Conservation (phyloP, 371 early-diverging fungal genomes). For the Mucor mucedo region DNA sequence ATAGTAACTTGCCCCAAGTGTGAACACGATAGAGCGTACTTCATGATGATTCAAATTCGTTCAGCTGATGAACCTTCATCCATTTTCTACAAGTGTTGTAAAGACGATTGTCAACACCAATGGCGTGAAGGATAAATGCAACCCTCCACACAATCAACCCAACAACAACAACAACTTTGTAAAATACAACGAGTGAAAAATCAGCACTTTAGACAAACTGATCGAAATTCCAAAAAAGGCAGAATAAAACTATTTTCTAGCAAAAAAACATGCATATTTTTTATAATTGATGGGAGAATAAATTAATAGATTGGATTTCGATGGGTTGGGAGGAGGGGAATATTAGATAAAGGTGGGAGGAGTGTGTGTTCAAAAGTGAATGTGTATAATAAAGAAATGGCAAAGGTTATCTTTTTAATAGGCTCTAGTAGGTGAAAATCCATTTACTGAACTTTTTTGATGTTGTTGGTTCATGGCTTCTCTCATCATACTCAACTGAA, state of each 20-base stretch:
- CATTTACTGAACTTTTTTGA: conserved; percentile 14
- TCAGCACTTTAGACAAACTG: background rate
- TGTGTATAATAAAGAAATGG: no score
- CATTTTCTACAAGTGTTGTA: conserved; percentile 86
- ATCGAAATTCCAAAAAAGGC: background rate
- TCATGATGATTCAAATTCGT: conserved; percentile 93
- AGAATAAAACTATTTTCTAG: background rate
- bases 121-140: conserved; percentile 71
- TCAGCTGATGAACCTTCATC: conserved; percentile 97
- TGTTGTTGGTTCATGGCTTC: conserved; percentile 60
- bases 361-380: background rate
- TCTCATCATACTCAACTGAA: conserved; percentile 65
- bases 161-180: background rate
- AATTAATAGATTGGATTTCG: background rate
- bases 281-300: background rate
- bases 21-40: conserved; percentile 87
- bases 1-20: conserved; percentile 84
- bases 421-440: conserved; percentile 29
- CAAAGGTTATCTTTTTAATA: conserved; percentile 9
- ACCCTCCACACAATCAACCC: background rate
- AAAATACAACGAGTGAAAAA: background rate
- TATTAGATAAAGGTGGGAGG: background rate
- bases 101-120: conserved; percentile 70
- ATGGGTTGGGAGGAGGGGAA: background rate
- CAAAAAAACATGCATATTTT: background rate